Percentiles rank a stretch among this genome's conserved stretches.
Conservation (phyloP, 1,284 basidiomycete genomes). For the Tilletia walkeri region DNA sequence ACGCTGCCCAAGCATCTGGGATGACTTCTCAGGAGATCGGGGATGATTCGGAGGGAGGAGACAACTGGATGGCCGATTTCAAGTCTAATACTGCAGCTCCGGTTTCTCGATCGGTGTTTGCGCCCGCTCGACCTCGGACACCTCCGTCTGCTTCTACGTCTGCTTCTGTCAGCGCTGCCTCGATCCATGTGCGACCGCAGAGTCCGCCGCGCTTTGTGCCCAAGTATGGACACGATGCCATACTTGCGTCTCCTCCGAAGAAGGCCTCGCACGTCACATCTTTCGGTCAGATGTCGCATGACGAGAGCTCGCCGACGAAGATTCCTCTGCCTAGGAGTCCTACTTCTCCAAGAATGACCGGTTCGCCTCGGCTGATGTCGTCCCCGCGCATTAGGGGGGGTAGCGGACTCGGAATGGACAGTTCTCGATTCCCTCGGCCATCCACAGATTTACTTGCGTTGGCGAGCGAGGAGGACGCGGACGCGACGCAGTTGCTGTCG, state of each 20-base stretch:
- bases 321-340: conserved; percentile 1
- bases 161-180: not conserved
- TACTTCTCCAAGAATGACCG: not conserved
- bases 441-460: conserved; percentile 5
- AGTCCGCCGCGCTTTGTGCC: conserved; percentile 9
- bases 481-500: conserved; percentile 3
- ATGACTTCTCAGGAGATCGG: not conserved
- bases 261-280: not conserved
- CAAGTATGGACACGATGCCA: conserved; percentile 12
- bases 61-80: conserved; percentile 14
- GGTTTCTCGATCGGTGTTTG: not conserved
- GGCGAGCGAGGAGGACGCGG: not conserved
- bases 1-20: not conserved
- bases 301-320: not conserved
- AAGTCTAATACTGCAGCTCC: not conserved
- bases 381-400: not conserved
- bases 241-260: conserved; percentile 5
- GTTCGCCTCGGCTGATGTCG: not conserved
- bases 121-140: conserved; percentile 7
- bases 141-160: not conserved
- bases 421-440: not conserved
- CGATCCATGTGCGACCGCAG: not conserved
- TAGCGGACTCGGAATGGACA: not conserved
- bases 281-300: not conserved
- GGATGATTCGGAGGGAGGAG: conserved; percentile 11